Base-by-base conservation (phyloP, 176 grass and related monocot species). In the Luzula sylvatica region DNA sequence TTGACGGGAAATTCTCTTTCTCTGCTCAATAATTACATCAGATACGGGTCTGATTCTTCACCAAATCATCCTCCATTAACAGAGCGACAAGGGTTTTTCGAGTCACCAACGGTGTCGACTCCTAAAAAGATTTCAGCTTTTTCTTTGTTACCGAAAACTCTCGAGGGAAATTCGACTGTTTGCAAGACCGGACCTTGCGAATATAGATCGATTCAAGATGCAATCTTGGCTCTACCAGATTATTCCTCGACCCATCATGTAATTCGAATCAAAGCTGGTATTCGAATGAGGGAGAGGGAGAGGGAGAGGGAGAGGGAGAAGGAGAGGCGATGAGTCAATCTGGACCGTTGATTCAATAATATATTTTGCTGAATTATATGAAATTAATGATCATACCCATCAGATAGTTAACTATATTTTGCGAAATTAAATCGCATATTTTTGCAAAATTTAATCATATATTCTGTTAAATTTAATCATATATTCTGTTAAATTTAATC, bases 231-330 rank as follows among this genome's bases (percentile, higher is more conserved):
- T 6, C 70, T 70, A 16, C 80, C 80, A 0, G 75, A 86, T 30
- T 65, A 48, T 13, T 63, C 57, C 0, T 40, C 20, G 1, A 45
- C 49, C 8, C 76, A 54, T 23, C 85, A 63, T 23, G 52, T 82
- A 42, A 74, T 88, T 44, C 27, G 26, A 8, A 46, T 95, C 2
- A 63, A 66, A 2, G 61, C 69, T 48, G 83, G 80, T 59, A 52
- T 66, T 27, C 88, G 81, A 61, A 57, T 42, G 16, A 83, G 21
- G 83, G 80, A 12, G 80, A 78, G 0, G 80, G 90, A 13, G 67
- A 78, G 43, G 80, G 71, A 35, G 30, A 35, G 30, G 9, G 9
- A 35, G 15, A 5, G 43, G 43, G 43, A 17, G 43, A 46, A 12
- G 43, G 15, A 46, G 12, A 2, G 43, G 15, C 9, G 15, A 46